Percentiles rank a stretch among this genome's conserved stretches.
These are phyloP conservation scores for Candida tammaniensis DNA, from an alignment of 805 yeast genomes.

Conservation along the genomic window DNA sequence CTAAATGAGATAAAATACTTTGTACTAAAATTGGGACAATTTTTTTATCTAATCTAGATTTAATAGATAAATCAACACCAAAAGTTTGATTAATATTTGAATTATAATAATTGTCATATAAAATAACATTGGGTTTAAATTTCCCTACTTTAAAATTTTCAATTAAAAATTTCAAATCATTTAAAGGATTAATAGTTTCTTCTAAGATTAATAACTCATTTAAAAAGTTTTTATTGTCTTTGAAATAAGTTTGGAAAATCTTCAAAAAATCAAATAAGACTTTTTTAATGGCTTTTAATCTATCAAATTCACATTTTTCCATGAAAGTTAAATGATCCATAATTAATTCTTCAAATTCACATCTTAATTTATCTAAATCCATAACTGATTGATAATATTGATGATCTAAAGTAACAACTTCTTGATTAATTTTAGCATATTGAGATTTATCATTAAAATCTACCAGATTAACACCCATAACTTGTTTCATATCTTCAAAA, in stretches of 20 bases:
- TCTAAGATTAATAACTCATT: slow-evolving; percentile 64
- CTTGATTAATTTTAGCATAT: slow-evolving; percentile 50
- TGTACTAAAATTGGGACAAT: slow-evolving; percentile 70
- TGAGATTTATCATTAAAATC: slow-evolving; percentile 51
- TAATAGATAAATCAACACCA: slow-evolving; percentile 73
- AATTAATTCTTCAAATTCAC: slow-evolving; percentile 69
- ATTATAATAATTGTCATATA: slow-evolving; percentile 79
- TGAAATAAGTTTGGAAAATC: slow-evolving; percentile 58
- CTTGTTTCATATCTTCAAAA: slow-evolving; percentile 44
- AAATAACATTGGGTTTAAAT: slow-evolving; percentile 66
- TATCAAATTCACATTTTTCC: slow-evolving; percentile 80
- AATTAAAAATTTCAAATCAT: slow-evolving; percentile 63
- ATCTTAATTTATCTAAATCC: slow-evolving; percentile 62
- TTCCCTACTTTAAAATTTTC: slow-evolving; percentile 71
- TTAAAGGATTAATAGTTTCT: slow-evolving; percentile 66
- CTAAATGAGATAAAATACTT: slow-evolving; percentile 63
- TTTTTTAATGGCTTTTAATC: slow-evolving; percentile 72
- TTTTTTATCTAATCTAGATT: slow-evolving; percentile 68
- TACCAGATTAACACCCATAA: slow-evolving; percentile 40
- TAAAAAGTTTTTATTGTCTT: slow-evolving; percentile 53
- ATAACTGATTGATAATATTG: slow-evolving; percentile 46
- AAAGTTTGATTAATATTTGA: slow-evolving; percentile 67
- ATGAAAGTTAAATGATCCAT: slow-evolving; percentile 71
- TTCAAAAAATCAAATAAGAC: slow-evolving; percentile 72
- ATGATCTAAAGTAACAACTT: slow-evolving; percentile 55